Conservation (phyloP, 2,329 filamentous ascomycete genomes). For the Monascus ruber region DNA sequence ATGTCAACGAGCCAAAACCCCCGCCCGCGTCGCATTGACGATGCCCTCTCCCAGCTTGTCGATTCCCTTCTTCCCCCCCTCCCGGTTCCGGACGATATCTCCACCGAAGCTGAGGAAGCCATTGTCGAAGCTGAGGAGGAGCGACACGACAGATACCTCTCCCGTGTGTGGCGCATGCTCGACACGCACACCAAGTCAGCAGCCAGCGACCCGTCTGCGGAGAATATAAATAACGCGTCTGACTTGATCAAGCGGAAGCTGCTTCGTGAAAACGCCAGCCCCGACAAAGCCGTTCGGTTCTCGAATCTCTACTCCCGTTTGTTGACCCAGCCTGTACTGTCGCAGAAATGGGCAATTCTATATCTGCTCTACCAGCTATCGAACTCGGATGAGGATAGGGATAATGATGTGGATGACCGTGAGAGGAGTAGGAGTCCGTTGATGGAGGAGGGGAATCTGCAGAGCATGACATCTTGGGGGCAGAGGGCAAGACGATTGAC, state of each 20-base stretch:
- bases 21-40: conserved; percentile 32
- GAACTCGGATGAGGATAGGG: conserved; percentile 41
- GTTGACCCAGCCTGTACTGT: conserved; percentile 79
- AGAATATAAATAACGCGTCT: conserved; percentile 72
- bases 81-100: conserved; percentile 19
- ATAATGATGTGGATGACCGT: conserved; percentile 10
- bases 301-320: conserved; percentile 84
- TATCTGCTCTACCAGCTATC: conserved; percentile 80
- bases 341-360: conserved; percentile 93
- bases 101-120: conserved; percentile 21
- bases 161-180: conserved; percentile 28
- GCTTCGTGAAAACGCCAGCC: conserved; percentile 63
- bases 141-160: conserved; percentile 22
- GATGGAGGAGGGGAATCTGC: conserved; percentile 27
- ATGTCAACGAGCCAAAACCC: conserved; percentile 22
- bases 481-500: conserved; percentile 11
- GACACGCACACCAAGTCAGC: conserved; percentile 16
- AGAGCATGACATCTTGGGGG: conserved; percentile 24
- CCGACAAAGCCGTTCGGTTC: conserved; percentile 67
- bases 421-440: conserved; percentile 26
- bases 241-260: conserved; percentile 86
- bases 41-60: conserved; percentile 33
- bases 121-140: conserved; percentile 26
- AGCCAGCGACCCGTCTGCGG: conserved; percentile 17
- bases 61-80: conserved; percentile 29